Conservation (phyloP, 2,329 filamentous ascomycete species). For the Calonectria hongkongensis region DNA sequence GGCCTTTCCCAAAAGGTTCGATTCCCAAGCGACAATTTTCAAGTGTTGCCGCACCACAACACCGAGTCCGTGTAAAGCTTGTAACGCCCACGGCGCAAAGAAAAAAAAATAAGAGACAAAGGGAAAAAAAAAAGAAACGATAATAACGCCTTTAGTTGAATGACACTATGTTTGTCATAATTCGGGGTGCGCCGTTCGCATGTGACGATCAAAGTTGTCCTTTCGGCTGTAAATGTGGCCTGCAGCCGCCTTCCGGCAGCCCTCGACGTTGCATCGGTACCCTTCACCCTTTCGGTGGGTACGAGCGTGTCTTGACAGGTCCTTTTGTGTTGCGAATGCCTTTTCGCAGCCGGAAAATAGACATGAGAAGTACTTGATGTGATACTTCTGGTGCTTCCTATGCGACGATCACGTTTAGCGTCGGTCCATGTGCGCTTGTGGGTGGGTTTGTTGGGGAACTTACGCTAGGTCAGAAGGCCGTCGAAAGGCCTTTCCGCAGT, state of each 20-base stretch:
- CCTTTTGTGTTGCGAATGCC: slow-evolving; percentile 54
- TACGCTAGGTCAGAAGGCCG: slow-evolving; percentile 55
- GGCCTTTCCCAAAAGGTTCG: slow-evolving; percentile 21
- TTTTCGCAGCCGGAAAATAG: slow-evolving; percentile 52
- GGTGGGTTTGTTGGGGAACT: slow-evolving; percentile 23
- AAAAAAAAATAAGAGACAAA: not conserved
- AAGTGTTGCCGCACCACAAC: slow-evolving; percentile 3
- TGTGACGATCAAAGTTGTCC: slow-evolving; percentile 55
- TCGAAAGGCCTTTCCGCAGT: slow-evolving; percentile 54
- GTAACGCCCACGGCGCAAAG: not conserved
- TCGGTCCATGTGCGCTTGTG: not conserved
- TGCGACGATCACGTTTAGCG: slow-evolving; percentile 29
- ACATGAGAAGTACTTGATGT: slow-evolving; percentile 55
- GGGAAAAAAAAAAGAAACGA: not conserved
- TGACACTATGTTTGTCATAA: slow-evolving; percentile 49
- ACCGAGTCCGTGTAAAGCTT: slow-evolving; percentile 8
- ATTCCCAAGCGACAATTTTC: slow-evolving; percentile 13
- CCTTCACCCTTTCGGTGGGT: slow-evolving; percentile 55
- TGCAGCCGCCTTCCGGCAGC: slow-evolving; percentile 53
- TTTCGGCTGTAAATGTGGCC: slow-evolving; percentile 55
- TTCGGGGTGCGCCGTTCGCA: slow-evolving; percentile 54
- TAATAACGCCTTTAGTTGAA: slow-evolving; percentile 26
- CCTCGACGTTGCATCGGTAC: slow-evolving; percentile 53
- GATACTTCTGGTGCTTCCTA: slow-evolving; percentile 56
- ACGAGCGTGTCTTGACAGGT: slow-evolving; percentile 51